These are phyloP conservation scores for Globisporangium paroecandrum DNA, from an alignment of 352 stramenopile genomes.

Conservation along the genomic window DNA sequence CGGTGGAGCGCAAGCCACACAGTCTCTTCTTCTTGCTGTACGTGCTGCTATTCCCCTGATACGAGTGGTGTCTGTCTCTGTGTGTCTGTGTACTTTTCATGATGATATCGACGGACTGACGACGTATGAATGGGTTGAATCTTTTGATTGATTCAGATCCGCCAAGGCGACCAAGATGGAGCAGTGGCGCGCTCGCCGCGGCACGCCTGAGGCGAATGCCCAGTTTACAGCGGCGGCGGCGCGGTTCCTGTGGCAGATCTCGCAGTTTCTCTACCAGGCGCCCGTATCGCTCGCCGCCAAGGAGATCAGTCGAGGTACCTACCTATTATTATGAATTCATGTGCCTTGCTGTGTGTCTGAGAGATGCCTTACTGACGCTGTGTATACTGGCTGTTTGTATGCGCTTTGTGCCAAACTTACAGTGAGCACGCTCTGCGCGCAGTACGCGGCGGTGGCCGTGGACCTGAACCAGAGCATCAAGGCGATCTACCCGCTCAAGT, in stretches of 20 bases:
- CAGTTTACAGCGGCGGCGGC: constrained; percentile 23
- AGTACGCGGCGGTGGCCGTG: constrained; percentile 45
- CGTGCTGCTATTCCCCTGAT: constrained; percentile 1
- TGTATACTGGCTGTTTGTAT: background rate
- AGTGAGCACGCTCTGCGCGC: constrained; percentile 54
- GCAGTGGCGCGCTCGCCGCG: constrained; percentile 25
- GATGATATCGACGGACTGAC: background rate
- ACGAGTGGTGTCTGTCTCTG: background rate
- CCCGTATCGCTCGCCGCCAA: constrained; percentile 45
- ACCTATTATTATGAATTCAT: background rate
- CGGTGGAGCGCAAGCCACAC: constrained; percentile 47
- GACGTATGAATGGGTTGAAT: constrained; percentile 1
- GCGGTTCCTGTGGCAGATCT: constrained; percentile 39
- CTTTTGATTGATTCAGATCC: constrained; percentile 19
- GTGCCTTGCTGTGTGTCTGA: constrained; percentile 1
- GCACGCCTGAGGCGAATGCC: constrained; percentile 17
- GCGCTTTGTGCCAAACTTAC: too few relatives aligned
- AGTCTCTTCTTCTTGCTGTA: constrained; percentile 49
- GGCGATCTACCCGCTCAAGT: constrained; percentile 65
- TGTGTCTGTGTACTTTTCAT: background rate
- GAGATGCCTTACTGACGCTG: background rate
- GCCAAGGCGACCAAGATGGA: constrained; percentile 62
- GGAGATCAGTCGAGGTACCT: constrained; percentile 52
- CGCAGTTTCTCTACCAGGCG: constrained; percentile 50
- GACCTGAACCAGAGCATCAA: constrained; percentile 57